These are phyloP conservation scores for Tricholoma terreum DNA, from an alignment of 768 basidiomycete genomes.

Conservation along the genomic window DNA sequence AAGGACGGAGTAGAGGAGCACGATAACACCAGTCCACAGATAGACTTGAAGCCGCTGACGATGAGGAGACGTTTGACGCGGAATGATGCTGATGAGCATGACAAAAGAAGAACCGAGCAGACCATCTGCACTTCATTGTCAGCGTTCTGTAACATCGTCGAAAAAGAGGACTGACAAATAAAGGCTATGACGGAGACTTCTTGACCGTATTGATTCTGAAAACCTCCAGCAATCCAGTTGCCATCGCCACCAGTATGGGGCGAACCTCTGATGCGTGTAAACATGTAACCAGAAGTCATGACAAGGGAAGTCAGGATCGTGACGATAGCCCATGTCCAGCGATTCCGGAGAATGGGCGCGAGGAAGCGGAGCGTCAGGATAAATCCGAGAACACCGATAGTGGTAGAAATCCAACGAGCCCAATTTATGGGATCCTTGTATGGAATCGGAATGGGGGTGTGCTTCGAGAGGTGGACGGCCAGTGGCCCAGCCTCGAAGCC, in stretches of 20 bases:
- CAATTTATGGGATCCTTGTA: conserved; percentile 79
- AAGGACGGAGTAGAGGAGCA: conserved; percentile 84
- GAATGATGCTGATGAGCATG: conserved; percentile 78
- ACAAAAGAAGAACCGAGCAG: conserved; percentile 73
- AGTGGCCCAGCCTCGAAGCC: conserved; percentile 81
- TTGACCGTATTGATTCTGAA: conserved; percentile 87
- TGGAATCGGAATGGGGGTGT: conserved; percentile 79
- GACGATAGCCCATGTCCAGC: conserved; percentile 75
- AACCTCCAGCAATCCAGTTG: conserved; percentile 85
- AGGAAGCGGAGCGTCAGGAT: conserved; percentile 57
- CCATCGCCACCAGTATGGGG: conserved; percentile 67
- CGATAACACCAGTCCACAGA: conserved; percentile 78
- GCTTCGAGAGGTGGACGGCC: conserved; percentile 67
- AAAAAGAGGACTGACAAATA: conserved; percentile 62
- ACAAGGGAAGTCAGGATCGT: conserved; percentile 61
- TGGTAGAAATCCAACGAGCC: conserved; percentile 49
- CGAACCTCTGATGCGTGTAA: conserved; percentile 81
- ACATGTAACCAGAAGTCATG: conserved; percentile 97
- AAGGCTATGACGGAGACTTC: conserved; percentile 86
- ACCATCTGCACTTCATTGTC: conserved; percentile 58
- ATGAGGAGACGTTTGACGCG: conserved; percentile 64
- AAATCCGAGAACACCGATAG: conserved; percentile 43
- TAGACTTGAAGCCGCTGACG: conserved; percentile 87
- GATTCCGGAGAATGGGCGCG: conserved; percentile 60
- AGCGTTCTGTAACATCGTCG: neutral